Conservation (phyloP, 306 rosid species). For the Dalbergia cultrata region DNA sequence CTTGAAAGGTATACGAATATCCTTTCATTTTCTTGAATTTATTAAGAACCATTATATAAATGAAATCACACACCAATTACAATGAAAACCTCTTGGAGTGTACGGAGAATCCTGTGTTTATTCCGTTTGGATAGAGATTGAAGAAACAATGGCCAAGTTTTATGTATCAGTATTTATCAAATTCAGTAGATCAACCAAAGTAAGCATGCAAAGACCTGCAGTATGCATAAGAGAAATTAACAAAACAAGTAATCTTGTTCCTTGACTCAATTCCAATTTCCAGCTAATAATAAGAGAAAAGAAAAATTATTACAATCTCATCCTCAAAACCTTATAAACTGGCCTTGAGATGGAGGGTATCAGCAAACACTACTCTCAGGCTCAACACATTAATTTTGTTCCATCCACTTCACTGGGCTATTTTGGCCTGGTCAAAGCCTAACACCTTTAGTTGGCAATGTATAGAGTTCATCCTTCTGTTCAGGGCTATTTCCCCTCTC, state of each 20-base stretch:
- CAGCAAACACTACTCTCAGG: background rate
- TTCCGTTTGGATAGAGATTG: background rate
- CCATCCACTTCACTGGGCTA: background rate
- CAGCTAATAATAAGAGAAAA: background rate
- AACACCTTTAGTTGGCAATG: background rate
- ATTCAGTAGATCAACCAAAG: background rate
- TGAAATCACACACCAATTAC: background rate
- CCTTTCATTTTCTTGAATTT: slow-evolving; percentile 14
- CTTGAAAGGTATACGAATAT: background rate
- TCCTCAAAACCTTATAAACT: slow-evolving; percentile 25
- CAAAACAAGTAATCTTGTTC: slow-evolving; percentile 13
- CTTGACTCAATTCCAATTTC: background rate
- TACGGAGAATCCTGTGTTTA: background rate
- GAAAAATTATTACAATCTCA: slow-evolving; percentile 26
- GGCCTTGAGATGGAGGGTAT: background rate
- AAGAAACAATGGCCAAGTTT: background rate
- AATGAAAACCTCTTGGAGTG: background rate
- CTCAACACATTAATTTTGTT: background rate
- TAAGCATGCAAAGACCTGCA: slow-evolving; percentile 5
- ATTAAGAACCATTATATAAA: background rate
- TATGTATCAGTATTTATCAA: background rate
- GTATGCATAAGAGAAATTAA: background rate
- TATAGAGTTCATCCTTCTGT: slow-evolving; percentile 10
- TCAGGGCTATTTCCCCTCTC: slow-evolving; percentile 31
- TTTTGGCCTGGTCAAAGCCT: slow-evolving; percentile 9